Base-by-base conservation (phyloP, 2,329 filamentous ascomycete species). In the Fusarium sp. region DNA sequence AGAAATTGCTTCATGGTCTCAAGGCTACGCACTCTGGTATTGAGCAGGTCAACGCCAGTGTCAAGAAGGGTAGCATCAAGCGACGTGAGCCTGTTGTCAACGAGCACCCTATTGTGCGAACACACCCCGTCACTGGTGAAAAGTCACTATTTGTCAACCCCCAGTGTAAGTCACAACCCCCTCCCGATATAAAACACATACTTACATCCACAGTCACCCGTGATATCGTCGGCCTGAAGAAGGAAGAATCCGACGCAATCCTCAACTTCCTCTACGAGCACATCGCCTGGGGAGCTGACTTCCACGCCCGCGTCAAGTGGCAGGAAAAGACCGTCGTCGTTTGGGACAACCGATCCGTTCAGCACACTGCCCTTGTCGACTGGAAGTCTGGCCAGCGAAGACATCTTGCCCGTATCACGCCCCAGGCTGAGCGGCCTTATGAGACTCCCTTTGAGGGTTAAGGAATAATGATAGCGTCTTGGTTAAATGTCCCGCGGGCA, bases 61-160 rank as follows among this genome's bases (percentile, higher is more conserved):
- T 87, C n/a, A 87, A 87, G 17, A 86, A 90, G 44, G 93, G 92
- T 8, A 90, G 93, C 49, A 89, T 95, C 76, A 91, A 92, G 69
- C 87, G 94, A 14, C 89, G 94, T 49, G 93, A 96, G 73, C 93
- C 94, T 0, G 90, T 96, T 1, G 87, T 89, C 6, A 92, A 89
- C 53, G 89, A 91, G 55, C 94, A 97, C 77, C 94, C 94, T 0
- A 84, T 97, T 67, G 90, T 97, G 2, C 87, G 94, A 20, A 96
- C 94, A 1, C 94, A 97, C 79, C 94, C 94, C 0, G 90, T 87
- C 8, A 97, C 94, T 0, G 93, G 94, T 17, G 93, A 97, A 81
- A 97, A 97, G 84, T 92, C 93, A 0, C 84, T 97, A 9, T 97
- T 89, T 75, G 89, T 97, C 31, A 97, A 97, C 80, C 92, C 92